phyloP scores from a whole-genome alignment of 2,329 filamentous ascomycete genomes.

The Colletotrichum nymphaeae region DNA sequence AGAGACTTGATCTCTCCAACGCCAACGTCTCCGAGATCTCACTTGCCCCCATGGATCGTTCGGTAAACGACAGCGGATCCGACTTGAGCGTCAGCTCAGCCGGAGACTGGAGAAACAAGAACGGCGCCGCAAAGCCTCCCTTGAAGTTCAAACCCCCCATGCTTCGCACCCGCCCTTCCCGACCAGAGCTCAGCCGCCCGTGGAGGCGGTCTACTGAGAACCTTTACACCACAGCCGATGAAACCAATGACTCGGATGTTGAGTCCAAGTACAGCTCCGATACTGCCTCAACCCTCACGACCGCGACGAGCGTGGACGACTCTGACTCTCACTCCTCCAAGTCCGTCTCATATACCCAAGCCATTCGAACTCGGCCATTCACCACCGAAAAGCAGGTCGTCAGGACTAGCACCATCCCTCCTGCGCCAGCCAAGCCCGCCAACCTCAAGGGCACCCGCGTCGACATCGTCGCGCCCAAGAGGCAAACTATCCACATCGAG shows the following conservation, averaged over 20 bases:
- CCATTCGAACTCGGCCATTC: conserved; percentile 12
- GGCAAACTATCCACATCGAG: conserved; percentile 15
- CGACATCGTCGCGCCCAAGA: conserved; percentile 22
- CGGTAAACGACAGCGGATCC: conserved; percentile 23
- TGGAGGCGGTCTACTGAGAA: conserved; percentile 25
- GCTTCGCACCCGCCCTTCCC: conserved; percentile 27
- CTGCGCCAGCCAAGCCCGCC: conserved; percentile 28
- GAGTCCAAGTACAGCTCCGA: conserved; percentile 36
- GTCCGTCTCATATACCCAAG: conserved; percentile 1
- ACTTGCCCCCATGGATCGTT: conserved; percentile 21
- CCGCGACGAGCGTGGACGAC: conserved; percentile 35
- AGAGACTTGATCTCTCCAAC: conserved; percentile 26
- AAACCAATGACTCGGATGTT: conserved; percentile 33
- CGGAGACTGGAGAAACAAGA: conserved; percentile 21
- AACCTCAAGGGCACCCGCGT: conserved; percentile 29
- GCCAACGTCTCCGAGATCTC: conserved; percentile 36
- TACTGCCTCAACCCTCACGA: conserved; percentile 28
- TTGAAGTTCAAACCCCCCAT: conserved; percentile 35
- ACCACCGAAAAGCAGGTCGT: conserved; percentile 20
- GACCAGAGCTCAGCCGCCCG: conserved; percentile 25
- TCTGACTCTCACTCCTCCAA: conserved; percentile 24
- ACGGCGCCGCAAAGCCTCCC: conserved; percentile 16
- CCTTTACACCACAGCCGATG: conserved; percentile 31
- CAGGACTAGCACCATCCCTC: conserved; percentile 5
- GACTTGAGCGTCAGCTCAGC: conserved; percentile 26